Base-by-base conservation (phyloP, 2,329 filamentous ascomycete genomes). In the Fusarium sp. region DNA sequence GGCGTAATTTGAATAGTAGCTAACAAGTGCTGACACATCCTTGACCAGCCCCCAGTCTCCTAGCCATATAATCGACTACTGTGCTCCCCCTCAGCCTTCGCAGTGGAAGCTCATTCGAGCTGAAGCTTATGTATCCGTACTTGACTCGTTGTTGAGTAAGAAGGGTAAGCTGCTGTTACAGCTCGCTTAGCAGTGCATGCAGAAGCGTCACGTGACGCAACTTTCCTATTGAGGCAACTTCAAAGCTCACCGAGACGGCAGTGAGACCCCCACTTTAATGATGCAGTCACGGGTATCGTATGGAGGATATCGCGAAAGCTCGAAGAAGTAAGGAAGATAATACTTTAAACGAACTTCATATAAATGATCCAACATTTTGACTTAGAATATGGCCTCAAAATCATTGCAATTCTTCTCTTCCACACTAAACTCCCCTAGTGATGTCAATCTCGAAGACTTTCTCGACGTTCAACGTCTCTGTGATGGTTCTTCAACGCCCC, bases 401-500 rank as follows among this genome's bases (percentile, higher is more conserved):
- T n/a, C 49, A 32, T 46, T 47, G 17, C 22, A 33, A 23, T 40
- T 41, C 17, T 23, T 39, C 7, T 15, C 37, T 15, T 2, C 33
- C 6, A 6, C 40, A 23, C 30, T n/a, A 22, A 25, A 40, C 30
- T 41, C 37, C 5, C 19, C 56, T 25, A 23, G 43, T 9, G 55
- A 69, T 22, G 59, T 71, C 58, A 70, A 74, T 20, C 50, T 74
- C 19, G 71, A 65, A 11, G 70, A 56, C 32, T 74, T 73, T 54
- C 56, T 74, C 39, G 62, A 74, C 51, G 43, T 74, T 41, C 60
- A 73, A 14, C 56, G 67, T 43, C 71, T 74, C 40, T 73, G 68
- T 53, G 44, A 64, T 25, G 60, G 68, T 55, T 43, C 62, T 33
- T 51, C 64, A 59, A 55, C 51, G 43, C 47, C 37, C 43, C 41